Conservation (phyloP, 441 rosid species). For the Lepidium campestre region DNA sequence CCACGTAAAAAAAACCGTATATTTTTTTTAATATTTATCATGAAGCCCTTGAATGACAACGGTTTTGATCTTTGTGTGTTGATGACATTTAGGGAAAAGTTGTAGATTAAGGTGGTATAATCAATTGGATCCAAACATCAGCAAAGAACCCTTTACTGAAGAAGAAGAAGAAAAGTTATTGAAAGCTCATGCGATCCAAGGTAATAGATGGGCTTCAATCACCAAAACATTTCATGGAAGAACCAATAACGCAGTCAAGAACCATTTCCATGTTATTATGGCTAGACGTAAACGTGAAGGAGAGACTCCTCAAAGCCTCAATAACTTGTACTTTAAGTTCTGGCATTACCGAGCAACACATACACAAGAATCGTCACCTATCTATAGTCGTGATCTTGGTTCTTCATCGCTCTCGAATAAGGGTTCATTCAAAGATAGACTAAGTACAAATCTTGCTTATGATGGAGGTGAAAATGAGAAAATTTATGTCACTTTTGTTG, state of each 20-base stretch:
- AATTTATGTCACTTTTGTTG: constrained; percentile 25
- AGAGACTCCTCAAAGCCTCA: not conserved
- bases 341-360: not conserved
- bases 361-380: not conserved
- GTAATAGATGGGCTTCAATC: constrained; percentile 42
- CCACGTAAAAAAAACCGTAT: no score
- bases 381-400: not conserved
- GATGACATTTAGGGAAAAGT: constrained; percentile 36
- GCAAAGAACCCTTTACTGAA: constrained; percentile 30
- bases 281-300: constrained; percentile 32
- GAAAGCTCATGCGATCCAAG: constrained; percentile 33
- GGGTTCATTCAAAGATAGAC: constrained; percentile 1
- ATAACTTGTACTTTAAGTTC: not conserved
- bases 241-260: constrained; percentile 45
- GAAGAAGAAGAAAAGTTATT: constrained; percentile 35
- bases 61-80: not conserved
- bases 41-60: not conserved
- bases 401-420: not conserved
- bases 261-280: constrained; percentile 41
- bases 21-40: no score
- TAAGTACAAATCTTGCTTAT: not conserved
- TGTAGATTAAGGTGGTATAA: constrained; percentile 50
- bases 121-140: constrained; percentile 43
- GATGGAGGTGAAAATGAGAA: constrained; percentile 12
- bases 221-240: constrained; percentile 39